phyloP scores from a whole-genome alignment of 2,329 filamentous ascomycete species.

The Alternaria ethzedia region DNA sequence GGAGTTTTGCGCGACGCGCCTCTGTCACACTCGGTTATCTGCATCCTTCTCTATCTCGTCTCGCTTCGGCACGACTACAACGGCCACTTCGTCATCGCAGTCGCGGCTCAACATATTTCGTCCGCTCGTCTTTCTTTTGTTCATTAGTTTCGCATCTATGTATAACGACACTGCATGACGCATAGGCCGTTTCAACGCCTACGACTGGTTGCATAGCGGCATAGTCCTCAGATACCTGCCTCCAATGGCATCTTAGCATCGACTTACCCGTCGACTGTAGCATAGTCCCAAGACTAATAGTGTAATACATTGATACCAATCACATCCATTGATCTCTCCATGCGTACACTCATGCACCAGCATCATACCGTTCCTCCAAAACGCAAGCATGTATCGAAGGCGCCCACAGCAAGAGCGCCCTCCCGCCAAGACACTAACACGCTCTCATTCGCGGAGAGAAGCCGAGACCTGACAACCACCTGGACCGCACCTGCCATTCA shows the following conservation, averaged over 20 bases:
- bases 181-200: background rate
- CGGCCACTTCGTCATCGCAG: background rate
- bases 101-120: background rate
- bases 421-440: background rate
- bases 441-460: background rate
- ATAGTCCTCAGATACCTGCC: background rate
- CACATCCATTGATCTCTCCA: background rate
- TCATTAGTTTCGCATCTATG: background rate
- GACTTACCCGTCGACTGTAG: background rate
- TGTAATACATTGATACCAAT: background rate
- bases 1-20: background rate
- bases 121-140: background rate
- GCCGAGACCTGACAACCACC: background rate
- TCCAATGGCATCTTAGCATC: background rate
- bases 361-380: background rate
- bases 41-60: background rate
- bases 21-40: slow-evolving; percentile 1
- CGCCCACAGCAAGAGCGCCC: background rate
- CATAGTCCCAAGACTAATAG: background rate
- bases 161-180: background rate
- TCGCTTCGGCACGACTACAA: background rate
- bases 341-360: background rate
- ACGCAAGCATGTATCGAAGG: background rate
- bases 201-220: background rate
- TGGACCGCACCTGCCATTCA: background rate